A percentile compares a stretch with the other conserved stretches of the same genome.
phyloP scores from a whole-genome alignment of 1,284 basidiomycete genomes.

The Sanghuangporus baumii region DNA sequence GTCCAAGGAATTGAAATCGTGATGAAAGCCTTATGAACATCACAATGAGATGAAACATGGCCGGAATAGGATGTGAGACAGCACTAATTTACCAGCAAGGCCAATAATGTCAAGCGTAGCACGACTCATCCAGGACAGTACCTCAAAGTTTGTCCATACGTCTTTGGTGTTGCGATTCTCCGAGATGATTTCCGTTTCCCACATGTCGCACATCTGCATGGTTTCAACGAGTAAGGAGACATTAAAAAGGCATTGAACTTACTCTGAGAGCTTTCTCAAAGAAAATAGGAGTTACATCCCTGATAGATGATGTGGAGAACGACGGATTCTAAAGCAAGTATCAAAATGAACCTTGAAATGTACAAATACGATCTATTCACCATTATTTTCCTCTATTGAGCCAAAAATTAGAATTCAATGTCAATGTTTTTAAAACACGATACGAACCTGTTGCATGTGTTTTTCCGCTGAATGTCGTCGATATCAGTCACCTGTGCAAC shows the following conservation, averaged over 20 bases:
- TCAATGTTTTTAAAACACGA: conserved; percentile 27
- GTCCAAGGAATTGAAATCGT: conserved; percentile 44
- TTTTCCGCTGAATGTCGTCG: conserved; percentile 26
- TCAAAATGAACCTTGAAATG: not conserved
- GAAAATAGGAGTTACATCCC: conserved; percentile 51
- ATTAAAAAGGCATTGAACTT: not conserved
- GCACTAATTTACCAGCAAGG: conserved; percentile 40
- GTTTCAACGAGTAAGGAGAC: not conserved
- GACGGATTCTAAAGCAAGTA: conserved; percentile 43
- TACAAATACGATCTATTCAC: not conserved
- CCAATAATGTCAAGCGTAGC: conserved; percentile 68
- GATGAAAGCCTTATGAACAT: conserved; percentile 49
- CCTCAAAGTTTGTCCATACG: conserved; percentile 33
- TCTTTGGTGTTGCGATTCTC: conserved; percentile 13
- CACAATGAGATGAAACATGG: not conserved
- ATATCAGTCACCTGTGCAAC: not conserved
- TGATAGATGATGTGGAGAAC: conserved; percentile 49
- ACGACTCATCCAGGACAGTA: conserved; percentile 48
- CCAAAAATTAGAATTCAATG: conserved; percentile 19
- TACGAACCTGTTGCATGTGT: conserved; percentile 43
- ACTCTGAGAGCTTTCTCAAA: conserved; percentile 41
- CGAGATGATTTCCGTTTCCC: conserved; percentile 29
- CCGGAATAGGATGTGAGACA: not conserved
- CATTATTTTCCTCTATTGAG: conserved; percentile 11
- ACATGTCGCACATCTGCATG: conserved; percentile 41